Evolutionary conservation across 352 stramenopile species (phyloP), one percentile per base, ranked within the genome.

Genomic region (Phytopythium kandeliae): DNA sequence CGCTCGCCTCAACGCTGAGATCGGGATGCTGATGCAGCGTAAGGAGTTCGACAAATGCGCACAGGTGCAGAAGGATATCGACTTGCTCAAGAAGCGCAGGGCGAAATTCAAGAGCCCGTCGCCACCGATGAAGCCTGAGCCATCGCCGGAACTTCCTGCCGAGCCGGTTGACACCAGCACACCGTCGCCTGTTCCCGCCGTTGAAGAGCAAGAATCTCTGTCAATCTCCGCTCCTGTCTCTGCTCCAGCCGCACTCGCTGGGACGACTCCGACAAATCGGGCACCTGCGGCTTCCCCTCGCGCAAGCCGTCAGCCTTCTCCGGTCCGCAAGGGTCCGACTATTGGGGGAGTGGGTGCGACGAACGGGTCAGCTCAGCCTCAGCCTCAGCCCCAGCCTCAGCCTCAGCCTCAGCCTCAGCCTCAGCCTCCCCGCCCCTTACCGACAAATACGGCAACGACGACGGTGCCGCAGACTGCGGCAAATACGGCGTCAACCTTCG

Each of bases 31-130:
- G 36, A 90, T 96, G 83, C 66, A 86, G 46, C 69, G 74, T 24
- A 96, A 96, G 51, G 61, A 89, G 51, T 95, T 95, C 40, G 79
- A 89, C 43, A 94, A 95, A 54, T 96, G 84, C 43, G 74, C 80
- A 0, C 63, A 87, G n/a, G 67, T 96, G 35, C 85, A 96, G 30
- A 88, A 78, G 24, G 73, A 95, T 30, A 90, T 96, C 38, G 81
- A 92, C 36, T 64, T 72, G 17, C 45, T 92, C 34, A 93, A 94
- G 55, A 84, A 78, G 48, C 75, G 75, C 13, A 51, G 81, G 12
- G 74, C 75, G 0, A 80, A 80, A 56, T 88, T 89, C 52, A 65
- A 61, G 51, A 55, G 51, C 7, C 54, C 66, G 11, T 54, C 67
- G 19, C 40, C 49, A 35, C 41, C 51, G 42, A 46, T 50, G n/a